These are phyloP conservation scores for Hyphopichia fennica DNA, from an alignment of 1,139 yeast genomes.

Conservation along the genomic window DNA sequence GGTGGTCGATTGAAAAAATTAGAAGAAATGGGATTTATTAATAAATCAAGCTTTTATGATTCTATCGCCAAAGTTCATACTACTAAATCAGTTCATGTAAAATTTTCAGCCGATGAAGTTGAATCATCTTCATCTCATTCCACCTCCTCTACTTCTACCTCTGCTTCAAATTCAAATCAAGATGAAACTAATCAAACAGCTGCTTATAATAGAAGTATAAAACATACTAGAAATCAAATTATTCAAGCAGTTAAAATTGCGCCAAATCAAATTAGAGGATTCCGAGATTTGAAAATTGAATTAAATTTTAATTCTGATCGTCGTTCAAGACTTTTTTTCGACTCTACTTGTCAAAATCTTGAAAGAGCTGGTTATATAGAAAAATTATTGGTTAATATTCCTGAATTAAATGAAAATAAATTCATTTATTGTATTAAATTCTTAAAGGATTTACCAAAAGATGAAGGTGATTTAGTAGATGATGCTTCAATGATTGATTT, in stretches of 20 bases:
- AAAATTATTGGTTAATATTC: conserved; percentile 56
- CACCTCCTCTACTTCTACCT: background rate
- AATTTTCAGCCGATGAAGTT: conserved; percentile 38
- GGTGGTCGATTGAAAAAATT: conserved; percentile 60
- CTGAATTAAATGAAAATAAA: conserved; percentile 35
- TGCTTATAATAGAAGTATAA: conserved; percentile 23
- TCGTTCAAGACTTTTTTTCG: conserved; percentile 49
- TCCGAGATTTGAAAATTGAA: conserved; percentile 63
- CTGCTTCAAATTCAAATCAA: conserved; percentile 3
- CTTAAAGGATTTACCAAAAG: conserved; percentile 50
- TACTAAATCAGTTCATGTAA: conserved; percentile 45
- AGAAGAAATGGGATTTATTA: conserved; percentile 48
- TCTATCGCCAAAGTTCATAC: conserved; percentile 50
- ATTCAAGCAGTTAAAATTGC: conserved; percentile 61
- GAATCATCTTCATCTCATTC: conserved; percentile 31
- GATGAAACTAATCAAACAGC: conserved; percentile 26
- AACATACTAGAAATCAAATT: conserved; percentile 34
- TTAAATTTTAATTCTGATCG: conserved; percentile 50
- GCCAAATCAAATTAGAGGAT: conserved; percentile 66
- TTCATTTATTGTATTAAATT: conserved; percentile 57
- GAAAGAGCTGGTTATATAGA: conserved; percentile 55
- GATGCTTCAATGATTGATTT: conserved; percentile 17
- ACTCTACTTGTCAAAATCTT: conserved; percentile 51
- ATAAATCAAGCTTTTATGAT: conserved; percentile 39
- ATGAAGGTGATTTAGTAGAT: conserved; percentile 24